Evolutionary conservation across 495 filamentous ascomycete species (phyloP), one percentile per base, ranked within the genome.

Genomic region (Penicillium goetzii): DNA sequence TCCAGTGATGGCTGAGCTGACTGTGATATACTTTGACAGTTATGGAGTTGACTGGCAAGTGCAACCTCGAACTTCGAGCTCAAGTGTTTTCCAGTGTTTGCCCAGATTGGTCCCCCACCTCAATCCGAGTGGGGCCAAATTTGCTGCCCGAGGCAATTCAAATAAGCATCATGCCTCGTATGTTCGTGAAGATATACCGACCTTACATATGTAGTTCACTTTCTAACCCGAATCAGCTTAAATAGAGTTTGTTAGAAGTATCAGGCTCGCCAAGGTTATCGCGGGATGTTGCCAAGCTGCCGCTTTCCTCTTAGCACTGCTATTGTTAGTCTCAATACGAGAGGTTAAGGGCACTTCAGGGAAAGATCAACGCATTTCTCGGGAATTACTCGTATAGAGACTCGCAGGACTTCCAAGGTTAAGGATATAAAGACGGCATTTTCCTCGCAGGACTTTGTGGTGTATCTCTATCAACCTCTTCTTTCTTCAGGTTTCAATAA

Each of bases 301-400:
- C 3, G 38, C n/a, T 10, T 47, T 25, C 10, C 43, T 17, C 56
- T 60, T 50, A 25, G 40, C 32, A 49, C 4, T 17, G 15, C 57
- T 56, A 60, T 56, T 41, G 50, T 60, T 51, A 50, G 57, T 49
- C n/a, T 32, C 23, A 38, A 64, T 64, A 56, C 57, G 56, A 60
- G 30, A 19, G 14, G 25, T 30, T n/a, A 15, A 26, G 49, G 8
- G 19, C 38, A n/a, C 52, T 19, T 41, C 0, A 38, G 62, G 36
- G n/a, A 56, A 33, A 23, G 57, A 64, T 60, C 52, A 55, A 34
- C 52, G 5, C 4, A 0, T 21, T 33, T 34, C 28, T 51, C 25
- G 47, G 32, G 25, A 1, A 36, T 34, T 23, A 9, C 30, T 55
- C 52, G 52, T 55, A 36, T 55, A 33, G n/a, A 34, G 1, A 33